Percentiles rank a stretch among this genome's conserved stretches.
These are phyloP conservation scores for Tolypocladium paradoxum DNA, from an alignment of 2,329 filamentous ascomycete genomes.

Conservation along the genomic window DNA sequence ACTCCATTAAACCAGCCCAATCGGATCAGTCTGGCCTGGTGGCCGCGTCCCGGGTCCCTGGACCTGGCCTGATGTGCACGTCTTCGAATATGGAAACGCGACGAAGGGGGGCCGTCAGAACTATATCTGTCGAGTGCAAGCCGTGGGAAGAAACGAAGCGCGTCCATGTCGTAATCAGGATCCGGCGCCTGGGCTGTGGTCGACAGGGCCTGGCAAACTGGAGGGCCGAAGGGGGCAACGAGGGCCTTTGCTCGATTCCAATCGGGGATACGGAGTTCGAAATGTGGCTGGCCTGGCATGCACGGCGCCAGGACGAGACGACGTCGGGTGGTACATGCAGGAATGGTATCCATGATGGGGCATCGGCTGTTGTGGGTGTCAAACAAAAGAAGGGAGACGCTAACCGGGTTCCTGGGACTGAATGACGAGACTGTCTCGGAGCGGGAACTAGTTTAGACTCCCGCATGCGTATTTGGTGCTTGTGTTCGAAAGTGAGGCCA, in stretches of 20 bases:
- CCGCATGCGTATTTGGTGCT: background rate
- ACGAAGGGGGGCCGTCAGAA: background rate
- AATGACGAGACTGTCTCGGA: background rate
- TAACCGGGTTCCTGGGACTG: background rate
- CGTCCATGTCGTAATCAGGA: background rate
- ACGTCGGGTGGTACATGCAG: background rate
- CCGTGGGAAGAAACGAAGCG: background rate
- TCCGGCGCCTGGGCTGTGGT: background rate
- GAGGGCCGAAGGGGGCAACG: background rate
- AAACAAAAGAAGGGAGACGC: background rate
- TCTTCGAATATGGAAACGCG: constrained; percentile 2
- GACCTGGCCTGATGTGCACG: background rate
- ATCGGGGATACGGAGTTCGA: background rate
- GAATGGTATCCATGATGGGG: background rate
- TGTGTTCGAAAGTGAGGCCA: background rate
- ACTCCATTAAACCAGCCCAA: background rate
- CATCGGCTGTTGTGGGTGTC: background rate
- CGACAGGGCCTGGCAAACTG: background rate
- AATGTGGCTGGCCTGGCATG: background rate
- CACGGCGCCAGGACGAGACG: background rate
- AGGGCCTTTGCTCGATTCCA: background rate
- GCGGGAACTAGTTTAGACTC: background rate
- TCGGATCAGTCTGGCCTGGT: background rate
- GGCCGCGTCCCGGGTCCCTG: background rate
- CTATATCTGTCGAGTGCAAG: background rate